Conservation (phyloP, 2,329 filamentous ascomycete species). For the Bretziella fagacearum region DNA sequence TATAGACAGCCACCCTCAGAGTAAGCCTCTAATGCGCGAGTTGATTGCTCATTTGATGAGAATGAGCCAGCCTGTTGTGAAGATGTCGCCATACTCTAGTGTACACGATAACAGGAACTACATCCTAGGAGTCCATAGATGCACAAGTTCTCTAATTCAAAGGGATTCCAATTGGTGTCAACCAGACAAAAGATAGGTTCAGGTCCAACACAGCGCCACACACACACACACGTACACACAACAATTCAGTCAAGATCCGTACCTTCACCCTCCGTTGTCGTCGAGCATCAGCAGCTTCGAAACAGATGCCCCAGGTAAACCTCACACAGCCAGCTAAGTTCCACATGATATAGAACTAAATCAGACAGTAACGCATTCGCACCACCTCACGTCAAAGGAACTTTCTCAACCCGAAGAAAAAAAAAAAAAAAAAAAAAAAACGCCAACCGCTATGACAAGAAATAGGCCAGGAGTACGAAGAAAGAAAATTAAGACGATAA, state of each 20-base stretch:
- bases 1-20: neutral
- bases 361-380: constrained; percentile 32
- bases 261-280: neutral
- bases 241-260: neutral
- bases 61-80: neutral
- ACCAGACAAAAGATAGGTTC: neutral
- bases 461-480: neutral
- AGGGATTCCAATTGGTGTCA: too few species aligned
- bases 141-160: too few species aligned
- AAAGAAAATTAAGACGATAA: constrained; percentile 6
- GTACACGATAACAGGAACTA: too few species aligned
- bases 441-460: constrained; percentile 8
- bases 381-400: constrained; percentile 29
- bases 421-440: constrained; percentile 18
- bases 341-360: constrained; percentile 26
- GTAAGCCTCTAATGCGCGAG: neutral
- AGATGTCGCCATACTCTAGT: too few species aligned
- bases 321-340: constrained; percentile 1
- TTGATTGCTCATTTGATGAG: neutral
- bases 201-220: neutral
- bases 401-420: constrained; percentile 30
- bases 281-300: neutral
- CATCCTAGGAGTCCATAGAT: too few species aligned
- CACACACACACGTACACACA: too few species aligned
- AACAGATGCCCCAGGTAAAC: neutral